Percentiles rank a stretch among this genome's conserved stretches.
Evolutionary conservation across 768 basidiomycete species (phyloP).

Genomic region (Butyriboletus loyo): DNA sequence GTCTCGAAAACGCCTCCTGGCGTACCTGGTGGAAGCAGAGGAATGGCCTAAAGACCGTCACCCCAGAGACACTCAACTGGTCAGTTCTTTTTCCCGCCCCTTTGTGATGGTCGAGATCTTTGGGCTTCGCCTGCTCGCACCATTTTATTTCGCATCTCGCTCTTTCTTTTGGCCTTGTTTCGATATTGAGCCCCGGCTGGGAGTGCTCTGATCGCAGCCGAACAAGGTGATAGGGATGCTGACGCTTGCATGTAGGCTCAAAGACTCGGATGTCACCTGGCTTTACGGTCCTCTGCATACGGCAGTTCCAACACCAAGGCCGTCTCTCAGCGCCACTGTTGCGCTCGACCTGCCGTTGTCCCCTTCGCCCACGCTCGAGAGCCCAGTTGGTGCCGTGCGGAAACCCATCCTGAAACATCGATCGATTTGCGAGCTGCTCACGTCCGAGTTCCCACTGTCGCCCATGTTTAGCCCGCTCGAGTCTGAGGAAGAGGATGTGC

Average conservation of each 20-base stretch:
- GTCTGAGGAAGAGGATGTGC: constrained; percentile 44
- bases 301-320: constrained; percentile 65
- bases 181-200: background rate
- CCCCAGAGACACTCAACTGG: constrained; percentile 98
- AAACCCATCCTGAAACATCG: constrained; percentile 98
- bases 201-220: background rate
- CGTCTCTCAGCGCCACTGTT: constrained; percentile 37
- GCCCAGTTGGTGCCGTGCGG: constrained; percentile 27
- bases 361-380: constrained; percentile 29
- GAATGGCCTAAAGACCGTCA: constrained; percentile 91
- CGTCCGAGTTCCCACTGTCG: constrained; percentile 61
- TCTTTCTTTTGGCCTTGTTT: background rate
- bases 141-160: background rate
- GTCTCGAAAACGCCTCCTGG: constrained; percentile 98
- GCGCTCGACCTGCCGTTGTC: constrained; percentile 35
- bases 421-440: constrained; percentile 86
- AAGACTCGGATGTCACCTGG: constrained; percentile 99
- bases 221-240: background rate
- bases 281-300: constrained; percentile 96
- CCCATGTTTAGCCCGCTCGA: constrained; percentile 62
- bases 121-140: background rate
- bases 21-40: constrained; percentile 99
- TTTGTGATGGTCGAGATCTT: constrained; percentile 1
- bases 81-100: constrained; percentile 39
- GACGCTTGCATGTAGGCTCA: constrained; percentile 64